phyloP scores from a whole-genome alignment of 495 filamentous ascomycete genomes.

The Daldinia concentrica region DNA sequence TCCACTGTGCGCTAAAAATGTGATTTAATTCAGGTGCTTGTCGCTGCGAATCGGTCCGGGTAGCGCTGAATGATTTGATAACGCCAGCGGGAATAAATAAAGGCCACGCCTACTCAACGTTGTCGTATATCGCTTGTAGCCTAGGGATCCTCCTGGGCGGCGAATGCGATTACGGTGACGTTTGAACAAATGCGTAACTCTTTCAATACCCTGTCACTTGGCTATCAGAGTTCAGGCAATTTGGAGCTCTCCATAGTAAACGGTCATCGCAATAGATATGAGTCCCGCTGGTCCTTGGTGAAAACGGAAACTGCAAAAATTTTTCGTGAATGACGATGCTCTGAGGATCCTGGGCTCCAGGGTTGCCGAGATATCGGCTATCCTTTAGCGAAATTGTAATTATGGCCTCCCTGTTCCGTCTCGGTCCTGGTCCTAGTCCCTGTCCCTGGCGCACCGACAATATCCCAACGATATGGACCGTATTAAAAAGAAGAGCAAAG shows the following conservation, averaged over 20 bases:
- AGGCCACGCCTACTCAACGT: constrained; percentile 35
- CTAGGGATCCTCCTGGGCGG: constrained; percentile 28
- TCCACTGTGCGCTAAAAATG: constrained; percentile 27
- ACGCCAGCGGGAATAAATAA: constrained; percentile 13
- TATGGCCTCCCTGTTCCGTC: constrained; percentile 26
- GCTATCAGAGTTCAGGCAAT: constrained; percentile 35
- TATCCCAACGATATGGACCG: constrained; percentile 36
- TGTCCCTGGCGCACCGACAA: constrained; percentile 33
- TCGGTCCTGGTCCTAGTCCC: constrained; percentile 5
- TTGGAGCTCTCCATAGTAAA: constrained; percentile 33
- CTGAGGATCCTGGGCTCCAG: constrained; percentile 38
- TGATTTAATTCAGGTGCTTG: constrained; percentile 27
- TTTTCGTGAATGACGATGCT: constrained; percentile 37
- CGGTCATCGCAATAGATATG: constrained; percentile 32
- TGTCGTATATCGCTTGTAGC: constrained; percentile 27
- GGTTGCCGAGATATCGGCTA: constrained; percentile 40
- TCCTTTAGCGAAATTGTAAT: constrained; percentile 48
- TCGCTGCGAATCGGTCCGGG: constrained; percentile 23
- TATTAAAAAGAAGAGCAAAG: constrained; percentile 33
- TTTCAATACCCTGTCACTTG: constrained; percentile 34
- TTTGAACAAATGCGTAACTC: constrained; percentile 15
- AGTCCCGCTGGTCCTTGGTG: constrained; percentile 25
- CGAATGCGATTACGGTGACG: constrained; percentile 42
- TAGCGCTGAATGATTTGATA: constrained; percentile 17
- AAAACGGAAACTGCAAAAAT: constrained; percentile 30